These are phyloP conservation scores for Plectranthus barbatus DNA, from an alignment of 257 asterid genomes.

Conservation along the genomic window DNA sequence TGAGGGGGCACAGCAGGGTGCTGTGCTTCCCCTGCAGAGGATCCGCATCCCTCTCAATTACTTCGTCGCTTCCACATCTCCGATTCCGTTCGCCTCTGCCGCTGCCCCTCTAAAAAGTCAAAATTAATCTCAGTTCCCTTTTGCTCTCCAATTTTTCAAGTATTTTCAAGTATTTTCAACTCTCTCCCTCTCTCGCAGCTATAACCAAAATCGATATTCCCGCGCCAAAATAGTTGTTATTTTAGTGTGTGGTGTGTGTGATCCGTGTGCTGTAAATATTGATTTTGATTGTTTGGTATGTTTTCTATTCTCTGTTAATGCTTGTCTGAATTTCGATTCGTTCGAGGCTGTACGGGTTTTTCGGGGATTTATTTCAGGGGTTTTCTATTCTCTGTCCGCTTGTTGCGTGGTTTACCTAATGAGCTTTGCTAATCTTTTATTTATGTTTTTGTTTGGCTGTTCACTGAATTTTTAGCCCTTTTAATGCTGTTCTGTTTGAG, in stretches of 20 bases:
- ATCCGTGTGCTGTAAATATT: not conserved
- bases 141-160: conserved; percentile 49
- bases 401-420: not conserved
- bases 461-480: not conserved
- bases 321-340: too few relatives aligned
- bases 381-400: not conserved
- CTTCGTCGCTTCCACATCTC: conserved; percentile 13
- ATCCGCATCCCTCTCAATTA: too few relatives aligned
- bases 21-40: too few relatives aligned
- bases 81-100: conserved; percentile 9
- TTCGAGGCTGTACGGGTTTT: not conserved
- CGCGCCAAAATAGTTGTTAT: conserved; percentile 22
- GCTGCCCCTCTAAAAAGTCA: conserved; percentile 25
- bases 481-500: not conserved
- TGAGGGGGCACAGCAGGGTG: too few relatives aligned
- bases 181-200: conserved; percentile 19
- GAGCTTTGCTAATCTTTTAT: not conserved
- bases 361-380: conserved; percentile 4
- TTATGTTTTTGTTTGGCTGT: not conserved
- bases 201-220: not conserved
- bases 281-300: not conserved
- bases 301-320: not conserved
- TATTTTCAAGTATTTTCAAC: conserved; percentile 38
- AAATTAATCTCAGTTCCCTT: conserved; percentile 19
- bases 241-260: not conserved